phyloP scores from a whole-genome alignment of 2,329 filamentous ascomycete genomes.

The Calonectria honghensis region DNA sequence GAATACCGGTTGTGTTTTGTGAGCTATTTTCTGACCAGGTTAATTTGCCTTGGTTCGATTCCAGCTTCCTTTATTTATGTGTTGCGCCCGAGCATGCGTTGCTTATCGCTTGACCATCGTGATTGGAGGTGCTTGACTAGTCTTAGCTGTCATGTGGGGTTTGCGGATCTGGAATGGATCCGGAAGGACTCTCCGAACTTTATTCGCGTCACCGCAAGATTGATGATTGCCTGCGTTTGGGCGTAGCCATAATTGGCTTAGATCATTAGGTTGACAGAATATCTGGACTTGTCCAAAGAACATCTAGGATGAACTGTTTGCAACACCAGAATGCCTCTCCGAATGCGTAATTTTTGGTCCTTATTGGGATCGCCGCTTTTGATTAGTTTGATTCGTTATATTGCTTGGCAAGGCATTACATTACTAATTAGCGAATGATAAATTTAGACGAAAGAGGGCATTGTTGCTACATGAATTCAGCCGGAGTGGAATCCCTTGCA shows the following conservation, averaged over 20 bases:
- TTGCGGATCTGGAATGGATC: constrained; percentile 2
- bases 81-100: not conserved
- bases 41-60: not conserved
- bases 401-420: not conserved
- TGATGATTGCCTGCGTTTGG: not conserved
- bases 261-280: not conserved
- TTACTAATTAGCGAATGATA: not conserved
- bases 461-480: not conserved
- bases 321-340: not conserved
- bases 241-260: not conserved
- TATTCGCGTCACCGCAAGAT: constrained; percentile 18
- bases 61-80: not conserved
- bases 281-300: not conserved
- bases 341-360: not conserved
- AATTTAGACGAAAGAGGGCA: too few species aligned
- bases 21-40: constrained; percentile 16
- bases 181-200: constrained; percentile 12
- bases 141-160: not conserved
- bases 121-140: constrained; percentile 7
- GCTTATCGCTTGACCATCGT: not conserved
- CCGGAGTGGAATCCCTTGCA: not conserved
- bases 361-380: not conserved
- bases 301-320: not conserved
- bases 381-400: not conserved
- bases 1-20: not conserved